Evolutionary conservation across 805 yeast species (phyloP), one percentile per base, ranked within the genome.

Genomic region (Cyberlindnera xylosilytica): DNA sequence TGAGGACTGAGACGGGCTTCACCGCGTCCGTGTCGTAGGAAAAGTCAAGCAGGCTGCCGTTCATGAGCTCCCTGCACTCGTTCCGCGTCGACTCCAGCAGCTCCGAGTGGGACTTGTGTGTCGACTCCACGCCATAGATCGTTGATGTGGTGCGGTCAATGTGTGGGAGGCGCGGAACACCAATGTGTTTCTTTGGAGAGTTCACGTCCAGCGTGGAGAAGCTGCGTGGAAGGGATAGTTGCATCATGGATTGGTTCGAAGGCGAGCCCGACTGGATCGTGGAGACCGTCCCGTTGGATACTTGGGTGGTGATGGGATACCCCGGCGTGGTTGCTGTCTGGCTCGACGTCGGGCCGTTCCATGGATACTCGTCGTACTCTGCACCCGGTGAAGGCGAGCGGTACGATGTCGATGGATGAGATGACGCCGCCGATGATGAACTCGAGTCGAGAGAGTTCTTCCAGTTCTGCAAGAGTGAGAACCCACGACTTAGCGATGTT

Each of bases 331-430:
- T 23, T 4, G 19, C 13, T 6, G 32, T n/a, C 12, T 38, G 9
- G 15, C 26, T n/a, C 9, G 36, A 18, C 8, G 41, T 44, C 15
- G 15, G 24, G 3, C 41, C 44, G 23, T 22, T 40, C 72, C 72
- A 68, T n/a, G 72, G 72, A 36, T 61, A 68, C 34, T 68, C 72
- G 5, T 67, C 71, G 46, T 64, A 65, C 41, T 66, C 71, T 24
- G 50, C 50, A 11, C 57, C 44, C 2, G 72, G 70, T 0, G 73
- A 64, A 3, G 70, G 68, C 2, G 69, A 56, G 10, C 52, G 48
- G 26, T 52, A 50, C 2, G 36, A 18, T 15, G 18, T 7, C 5
- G 41, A 34, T 10, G 49, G 49, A 13, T 30, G 34, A 4, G 54
- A 43, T n/a, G 48, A 29, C 34, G 62, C 58, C 22, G 53, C 55